Evolutionary conservation across 2,329 filamentous ascomycete species (phyloP).

Genomic region (Paramyrothecium roridum): DNA sequence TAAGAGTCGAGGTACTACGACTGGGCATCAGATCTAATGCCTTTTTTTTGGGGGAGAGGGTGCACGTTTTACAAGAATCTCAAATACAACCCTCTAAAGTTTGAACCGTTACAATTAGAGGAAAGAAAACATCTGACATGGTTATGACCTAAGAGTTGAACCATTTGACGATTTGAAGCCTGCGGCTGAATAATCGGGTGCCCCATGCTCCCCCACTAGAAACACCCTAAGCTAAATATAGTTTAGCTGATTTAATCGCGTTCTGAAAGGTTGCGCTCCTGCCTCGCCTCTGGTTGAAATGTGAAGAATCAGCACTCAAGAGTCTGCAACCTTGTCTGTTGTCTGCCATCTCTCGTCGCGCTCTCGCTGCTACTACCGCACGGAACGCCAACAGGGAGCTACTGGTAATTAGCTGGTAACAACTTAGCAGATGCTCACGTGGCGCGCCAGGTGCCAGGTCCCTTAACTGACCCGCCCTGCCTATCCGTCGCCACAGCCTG

Average conservation of each 20-base stretch:
- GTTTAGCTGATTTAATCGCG: neutral
- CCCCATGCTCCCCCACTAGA: neutral
- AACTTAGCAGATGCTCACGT: slow-evolving; percentile 23
- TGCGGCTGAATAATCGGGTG: too few relatives aligned
- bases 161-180: too few relatives aligned
- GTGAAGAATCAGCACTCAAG: neutral
- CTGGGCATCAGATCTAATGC: too few relatives aligned
- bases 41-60: too few relatives aligned
- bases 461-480: slow-evolving; percentile 24
- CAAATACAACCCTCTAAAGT: too few relatives aligned
- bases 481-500: slow-evolving; percentile 8
- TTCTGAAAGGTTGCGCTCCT: neutral
- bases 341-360: neutral
- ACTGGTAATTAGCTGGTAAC: too few relatives aligned
- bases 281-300: neutral
- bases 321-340: neutral
- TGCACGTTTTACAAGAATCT: too few relatives aligned
- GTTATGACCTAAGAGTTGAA: too few relatives aligned
- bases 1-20: too few relatives aligned
- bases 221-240: neutral
- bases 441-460: slow-evolving; percentile 29
- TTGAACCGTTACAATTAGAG: too few relatives aligned
- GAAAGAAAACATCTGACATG: too few relatives aligned
- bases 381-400: too few relatives aligned
- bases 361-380: neutral